Percentiles rank a stretch among this genome's conserved stretches.
These are phyloP conservation scores for Pseudopithomyces maydicus DNA, from an alignment of 2,329 filamentous ascomycete species.

Conservation along the genomic window DNA sequence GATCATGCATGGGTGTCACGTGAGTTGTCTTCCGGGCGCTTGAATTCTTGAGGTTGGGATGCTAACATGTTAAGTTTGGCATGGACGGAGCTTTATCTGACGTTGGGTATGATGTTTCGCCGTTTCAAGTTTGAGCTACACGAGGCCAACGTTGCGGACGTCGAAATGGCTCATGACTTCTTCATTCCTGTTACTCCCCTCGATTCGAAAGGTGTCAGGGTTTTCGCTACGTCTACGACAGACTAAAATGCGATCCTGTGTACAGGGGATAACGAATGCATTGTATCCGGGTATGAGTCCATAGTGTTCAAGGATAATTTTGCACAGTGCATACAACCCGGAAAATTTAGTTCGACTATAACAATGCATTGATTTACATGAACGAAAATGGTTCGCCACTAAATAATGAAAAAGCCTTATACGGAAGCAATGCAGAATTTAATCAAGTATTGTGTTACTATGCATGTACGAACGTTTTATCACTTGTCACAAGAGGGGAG, in stretches of 20 bases:
- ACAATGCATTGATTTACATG: no score
- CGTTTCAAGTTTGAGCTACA: constrained; percentile 37
- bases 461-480: no score
- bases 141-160: constrained; percentile 35
- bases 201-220: constrained; percentile 44
- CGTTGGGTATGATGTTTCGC: constrained; percentile 40
- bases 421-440: no score
- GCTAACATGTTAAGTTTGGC: constrained; percentile 26
- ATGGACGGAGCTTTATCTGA: constrained; percentile 40
- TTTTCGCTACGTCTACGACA: constrained; percentile 28
- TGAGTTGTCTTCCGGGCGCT: constrained; percentile 13
- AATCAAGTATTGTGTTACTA: no score
- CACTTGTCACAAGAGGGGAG: no score
- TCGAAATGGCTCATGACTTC: constrained; percentile 43
- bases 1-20: constrained; percentile 50
- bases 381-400: no score
- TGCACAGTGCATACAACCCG: not conserved
- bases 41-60: not conserved
- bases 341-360: no score
- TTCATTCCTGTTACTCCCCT: constrained; percentile 43
- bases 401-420: no score
- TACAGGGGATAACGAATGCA: not conserved
- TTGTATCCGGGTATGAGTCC: not conserved
- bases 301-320: not conserved
- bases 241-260: constrained; percentile 13